Conservation (phyloP, 2,329 filamentous ascomycete genomes). For the Davidsoniella neocaledoniae region DNA sequence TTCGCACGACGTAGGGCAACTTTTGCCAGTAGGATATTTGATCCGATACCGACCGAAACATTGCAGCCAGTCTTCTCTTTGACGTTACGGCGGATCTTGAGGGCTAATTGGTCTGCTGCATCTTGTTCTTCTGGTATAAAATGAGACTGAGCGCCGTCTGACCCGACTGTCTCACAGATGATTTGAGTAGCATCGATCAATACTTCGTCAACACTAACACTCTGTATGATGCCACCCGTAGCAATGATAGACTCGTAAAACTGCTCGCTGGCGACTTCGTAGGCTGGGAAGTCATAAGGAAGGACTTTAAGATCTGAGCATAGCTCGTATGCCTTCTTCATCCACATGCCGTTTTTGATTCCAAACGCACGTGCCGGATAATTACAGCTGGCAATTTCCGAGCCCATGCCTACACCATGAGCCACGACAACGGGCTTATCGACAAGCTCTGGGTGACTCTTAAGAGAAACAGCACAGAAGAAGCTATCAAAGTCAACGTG, state of each 20-base stretch:
- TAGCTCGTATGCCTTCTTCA: constrained; percentile 71
- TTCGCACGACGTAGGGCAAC: constrained; percentile 83
- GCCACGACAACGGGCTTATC: constrained; percentile 79
- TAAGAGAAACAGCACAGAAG: constrained; percentile 81
- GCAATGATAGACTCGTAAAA: constrained; percentile 79
- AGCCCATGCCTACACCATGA: constrained; percentile 68
- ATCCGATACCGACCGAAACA: constrained; percentile 84
- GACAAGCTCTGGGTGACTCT: constrained; percentile 55
- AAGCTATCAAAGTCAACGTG: constrained; percentile 98
- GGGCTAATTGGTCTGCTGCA: constrained; percentile 52
- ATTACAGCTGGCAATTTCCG: constrained; percentile 95
- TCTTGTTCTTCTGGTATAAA: constrained; percentile 38
- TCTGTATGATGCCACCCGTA: constrained; percentile 73
- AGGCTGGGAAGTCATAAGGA: constrained; percentile 90
- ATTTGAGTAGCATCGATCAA: constrained; percentile 65
- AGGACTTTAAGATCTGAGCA: constrained; percentile 77
- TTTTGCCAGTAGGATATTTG: constrained; percentile 81
- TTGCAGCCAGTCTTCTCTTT: constrained; percentile 63
- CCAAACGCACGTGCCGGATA: constrained; percentile 77
- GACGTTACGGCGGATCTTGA: constrained; percentile 48
- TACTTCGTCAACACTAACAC: constrained; percentile 92
- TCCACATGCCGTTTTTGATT: constrained; percentile 98
- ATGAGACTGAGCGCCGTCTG: constrained; percentile 32
- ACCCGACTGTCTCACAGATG: constrained; percentile 48
- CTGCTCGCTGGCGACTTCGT: constrained; percentile 73